Conservation (phyloP, 2,329 filamentous ascomycete genomes). For the Fusarium kyushuense region DNA sequence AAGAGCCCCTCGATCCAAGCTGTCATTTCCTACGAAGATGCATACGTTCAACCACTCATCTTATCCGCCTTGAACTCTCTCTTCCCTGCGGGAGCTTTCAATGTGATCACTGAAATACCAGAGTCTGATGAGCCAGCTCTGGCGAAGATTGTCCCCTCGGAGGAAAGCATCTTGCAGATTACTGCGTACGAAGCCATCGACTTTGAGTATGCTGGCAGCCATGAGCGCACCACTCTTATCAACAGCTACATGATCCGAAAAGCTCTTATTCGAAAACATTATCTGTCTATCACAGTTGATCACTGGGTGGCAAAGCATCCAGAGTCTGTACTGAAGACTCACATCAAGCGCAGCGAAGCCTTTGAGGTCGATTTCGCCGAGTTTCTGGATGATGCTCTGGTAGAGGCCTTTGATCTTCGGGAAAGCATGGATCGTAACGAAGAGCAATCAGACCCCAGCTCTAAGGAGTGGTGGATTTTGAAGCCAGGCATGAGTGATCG, state of each 20-base stretch:
- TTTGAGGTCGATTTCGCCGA: constrained; percentile 98
- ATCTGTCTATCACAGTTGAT: constrained; percentile 83
- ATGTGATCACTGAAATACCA: constrained; percentile 63
- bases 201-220: constrained; percentile 77
- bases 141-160: constrained; percentile 51
- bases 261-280: constrained; percentile 96
- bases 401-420: constrained; percentile 89
- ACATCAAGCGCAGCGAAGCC: constrained; percentile 82
- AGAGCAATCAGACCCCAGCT: constrained; percentile 44
- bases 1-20: constrained; percentile 64
- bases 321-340: constrained; percentile 71
- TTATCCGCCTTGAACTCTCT: constrained; percentile 74
- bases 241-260: constrained; percentile 97
- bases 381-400: constrained; percentile 91
- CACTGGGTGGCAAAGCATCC: constrained; percentile 91
- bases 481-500: constrained; percentile 98
- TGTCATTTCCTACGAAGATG: constrained; percentile 84
- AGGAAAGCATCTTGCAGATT: constrained; percentile 76
- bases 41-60: constrained; percentile 90
- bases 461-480: constrained; percentile 93
- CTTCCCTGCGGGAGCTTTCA: constrained; percentile 67
- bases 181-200: constrained; percentile 88
- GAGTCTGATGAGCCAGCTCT: constrained; percentile 52
- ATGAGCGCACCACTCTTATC: constrained; percentile 73
- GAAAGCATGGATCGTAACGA: constrained; percentile 80